Conservation (phyloP, 2,329 filamentous ascomycete genomes). For the Fusarium pilosicola region DNA sequence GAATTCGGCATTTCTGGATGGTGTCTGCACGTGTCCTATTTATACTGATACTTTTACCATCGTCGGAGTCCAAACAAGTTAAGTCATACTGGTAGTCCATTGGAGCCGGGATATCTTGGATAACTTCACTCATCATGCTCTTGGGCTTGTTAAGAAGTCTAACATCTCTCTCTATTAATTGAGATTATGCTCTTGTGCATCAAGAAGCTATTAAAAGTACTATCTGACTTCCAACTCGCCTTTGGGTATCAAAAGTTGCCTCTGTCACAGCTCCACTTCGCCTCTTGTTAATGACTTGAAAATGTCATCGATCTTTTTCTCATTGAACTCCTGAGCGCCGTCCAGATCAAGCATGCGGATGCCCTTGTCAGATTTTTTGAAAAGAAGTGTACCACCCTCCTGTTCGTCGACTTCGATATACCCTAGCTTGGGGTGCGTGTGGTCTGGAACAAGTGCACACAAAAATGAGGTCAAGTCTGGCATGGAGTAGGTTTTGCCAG, state of each 20-base stretch:
- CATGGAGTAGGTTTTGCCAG: conserved; percentile 29
- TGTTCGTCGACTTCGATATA: conserved; percentile 18
- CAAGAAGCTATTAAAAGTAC: neutral
- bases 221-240: conserved; percentile 5
- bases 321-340: neutral
- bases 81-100: neutral
- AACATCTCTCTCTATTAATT: neutral
- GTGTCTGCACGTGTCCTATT: neutral
- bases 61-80: neutral
- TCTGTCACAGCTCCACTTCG: neutral
- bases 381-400: conserved; percentile 30
- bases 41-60: neutral
- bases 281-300: neutral
- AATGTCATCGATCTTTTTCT: conserved; percentile 1
- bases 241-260: conserved; percentile 18
- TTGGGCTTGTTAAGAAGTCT: neutral
- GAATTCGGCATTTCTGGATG: neutral
- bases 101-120: neutral
- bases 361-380: conserved; percentile 14
- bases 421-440: conserved; percentile 2
- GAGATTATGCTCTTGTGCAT: neutral
- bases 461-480: conserved; percentile 37
- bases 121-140: neutral
- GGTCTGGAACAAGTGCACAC: conserved; percentile 20
- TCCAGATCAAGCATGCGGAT: conserved; percentile 35